These are phyloP conservation scores for Ophiostoma himal-ulmi DNA, from an alignment of 2,329 filamentous ascomycete species.

Conservation along the genomic window DNA sequence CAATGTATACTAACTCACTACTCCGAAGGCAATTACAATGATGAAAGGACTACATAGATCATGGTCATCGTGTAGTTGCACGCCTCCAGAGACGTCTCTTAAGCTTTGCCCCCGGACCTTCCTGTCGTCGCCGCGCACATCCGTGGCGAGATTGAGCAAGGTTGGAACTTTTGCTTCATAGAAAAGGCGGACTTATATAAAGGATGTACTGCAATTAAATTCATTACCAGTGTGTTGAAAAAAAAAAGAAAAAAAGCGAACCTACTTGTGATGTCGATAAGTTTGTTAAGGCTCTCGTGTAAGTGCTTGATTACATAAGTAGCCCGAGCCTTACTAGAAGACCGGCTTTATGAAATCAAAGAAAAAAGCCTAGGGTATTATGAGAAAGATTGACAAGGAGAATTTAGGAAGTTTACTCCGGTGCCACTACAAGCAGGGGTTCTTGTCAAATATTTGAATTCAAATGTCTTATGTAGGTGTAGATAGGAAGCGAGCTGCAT, in stretches of 20 bases:
- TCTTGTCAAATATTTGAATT: neutral
- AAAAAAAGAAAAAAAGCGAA: too few relatives aligned
- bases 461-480: neutral
- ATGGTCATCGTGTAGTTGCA: neutral
- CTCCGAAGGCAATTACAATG: too few relatives aligned
- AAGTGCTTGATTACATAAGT: neutral
- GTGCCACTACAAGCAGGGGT: neutral
- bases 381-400: neutral
- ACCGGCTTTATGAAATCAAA: neutral
- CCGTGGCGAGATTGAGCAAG: too few relatives aligned
- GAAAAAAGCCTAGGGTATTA: neutral
- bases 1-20: too few relatives aligned
- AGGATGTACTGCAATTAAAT: too few relatives aligned
- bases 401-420: neutral
- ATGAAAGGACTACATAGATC: neutral
- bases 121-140: too few relatives aligned
- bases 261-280: too few relatives aligned
- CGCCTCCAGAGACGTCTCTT: neutral
- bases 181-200: too few relatives aligned
- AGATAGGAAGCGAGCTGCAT: slow-evolving; percentile 3
- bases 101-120: too few relatives aligned
- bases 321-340: neutral
- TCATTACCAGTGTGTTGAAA: too few relatives aligned
- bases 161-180: too few relatives aligned
- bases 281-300: neutral